Base-by-base conservation (phyloP, 805 yeast genomes). In the Hanseniaspora occidentalis region DNA sequence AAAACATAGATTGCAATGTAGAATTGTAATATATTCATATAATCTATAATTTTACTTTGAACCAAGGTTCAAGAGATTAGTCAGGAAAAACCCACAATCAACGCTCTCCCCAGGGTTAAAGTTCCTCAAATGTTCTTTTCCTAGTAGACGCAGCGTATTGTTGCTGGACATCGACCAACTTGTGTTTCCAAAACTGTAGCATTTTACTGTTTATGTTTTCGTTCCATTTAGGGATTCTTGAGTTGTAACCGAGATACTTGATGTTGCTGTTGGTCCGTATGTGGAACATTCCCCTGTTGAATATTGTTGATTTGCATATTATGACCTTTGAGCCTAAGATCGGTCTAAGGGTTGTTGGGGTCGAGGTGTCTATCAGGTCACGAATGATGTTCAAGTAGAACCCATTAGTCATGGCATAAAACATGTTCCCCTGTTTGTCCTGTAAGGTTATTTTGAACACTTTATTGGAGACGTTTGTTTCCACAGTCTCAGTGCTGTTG, bases 281-380 rank as follows among this genome's bases (percentile, higher is more conserved):
- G n/a, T 63, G 23, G n/a, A 66, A 45, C 5, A 62, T 62, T 2
- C 80, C 79, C 39, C 72, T 65, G 36, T 64, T 55, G 2, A 78
- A 56, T 3, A 56, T 48, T 0, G 84, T 58, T 34, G 60, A 57
- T 14, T 65, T 66, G 2, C n/a, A n/a, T n/a, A 80, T 62, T 9
- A 75, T 50, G n/a, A 79, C 36, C 43, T 73, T 72, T 0, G 80
- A 72, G 0, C 86, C 89, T 37, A 77, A 50, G 35, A 68, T 68
- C 3, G 37, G 1, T 66, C 69, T 18, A 69, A 69, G 43, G 47
- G 49, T 33, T 41, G 77, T 51, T 57, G 79, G 77, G 1, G 65
- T 55, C 29, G 80, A 49, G 29, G 71, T 69, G 39, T 71, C 74
- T 14, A 65, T 46, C 41, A 41, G n/a, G 35, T 11, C 3, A 35